Base-by-base conservation (phyloP, 257 asterid species). In the Thymus mandschuricus region DNA sequence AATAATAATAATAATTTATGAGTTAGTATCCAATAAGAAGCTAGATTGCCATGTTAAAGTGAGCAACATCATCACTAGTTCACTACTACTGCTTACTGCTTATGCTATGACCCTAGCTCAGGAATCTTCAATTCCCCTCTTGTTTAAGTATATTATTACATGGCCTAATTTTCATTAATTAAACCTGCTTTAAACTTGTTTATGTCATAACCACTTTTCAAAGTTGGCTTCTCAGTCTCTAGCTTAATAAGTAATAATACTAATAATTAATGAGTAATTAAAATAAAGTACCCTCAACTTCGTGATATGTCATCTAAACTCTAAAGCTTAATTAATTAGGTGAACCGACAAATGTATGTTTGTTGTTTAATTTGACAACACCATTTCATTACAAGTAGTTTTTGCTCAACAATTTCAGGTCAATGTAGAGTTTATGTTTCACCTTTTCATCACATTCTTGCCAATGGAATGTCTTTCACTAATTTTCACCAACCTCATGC, bases 21-120 rank as follows among this genome's bases (percentile, higher is more conserved):
- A 78, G 79, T 74, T 73, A 35, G 7, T 8, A 59, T 40, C 82
- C 82, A 78, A 78, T 78, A 69, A 64, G 40, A 64, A 73, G 28
- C 78, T 43, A 60, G 57, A 72, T 38, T 71, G 64, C 49, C 70
- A 76, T 57, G 69, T 70, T 73, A 43, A 27, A 41, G 51, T 30
- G 41, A 38, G 41, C 41, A 38, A 38, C 7, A 21, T 21, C 21
- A 21, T 21, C 21, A 21, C 21, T 21, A 21, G 21, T 21, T 21
- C 21, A 21, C 21, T 21, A 21, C 21, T 21, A 21, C 21, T 21
- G 21, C 21, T 21, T 21, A 21, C 21, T 21, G 21, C 21, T 21
- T 21, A 21, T 21, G 21, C 21, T 21, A 21, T 21, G 21, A 21
- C 21, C 21, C 21, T 21, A 21, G 21, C 21, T 21, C 21, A 21